Base-by-base conservation (phyloP, 2,329 filamentous ascomycete genomes). In the Fusarium secorum region DNA sequence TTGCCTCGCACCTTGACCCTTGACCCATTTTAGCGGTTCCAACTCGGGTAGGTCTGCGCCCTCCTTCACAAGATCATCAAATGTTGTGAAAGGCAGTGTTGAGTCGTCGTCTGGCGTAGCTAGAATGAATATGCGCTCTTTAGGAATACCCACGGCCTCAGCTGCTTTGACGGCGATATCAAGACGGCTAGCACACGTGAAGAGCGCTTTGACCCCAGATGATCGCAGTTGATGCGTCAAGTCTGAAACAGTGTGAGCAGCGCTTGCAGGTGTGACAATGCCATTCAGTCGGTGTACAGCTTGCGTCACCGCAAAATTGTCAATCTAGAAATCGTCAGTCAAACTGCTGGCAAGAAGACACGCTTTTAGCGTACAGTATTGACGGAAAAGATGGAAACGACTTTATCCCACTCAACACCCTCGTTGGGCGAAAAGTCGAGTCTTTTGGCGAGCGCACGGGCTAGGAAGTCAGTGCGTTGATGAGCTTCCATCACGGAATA, bases 361-460 rank as follows among this genome's bases (percentile, higher is more conserved):
- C 11, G 7, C 35, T 20, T 22, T 15, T 11, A 1, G 17, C 24
- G 3, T 24, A 22, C 45, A 0, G 92, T 93, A 77, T 97, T 97
- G 65, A 94, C 80, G 14, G 90, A 90, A 81, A 93, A 96, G 35
- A 95, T 83, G 4, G 85, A 90, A 44, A 93, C 83, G 28, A 94
- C 91, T 78, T 94, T 94, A 74, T 95, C 92, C 90, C 91, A 96
- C 77, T 94, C 92, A 0, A 88, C 87, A 10, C 91, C 92, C 51
- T 88, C 79, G 68, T 93, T 91, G 3, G 91, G 89, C 30, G 85
- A 79, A 85, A 92, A 93, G 41, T 87, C 89, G 60, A 95, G 85
- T 71, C 92, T 88, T 77, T 91, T 89, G 39, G 87, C 86, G 38
- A 96, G 81, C 18, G 87, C 90, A 59, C 91, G 86, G 28, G 93